Evolutionary conservation across 2,329 filamentous ascomycete genomes (phyloP).

Genomic region (Cladophialophora yegresii): DNA sequence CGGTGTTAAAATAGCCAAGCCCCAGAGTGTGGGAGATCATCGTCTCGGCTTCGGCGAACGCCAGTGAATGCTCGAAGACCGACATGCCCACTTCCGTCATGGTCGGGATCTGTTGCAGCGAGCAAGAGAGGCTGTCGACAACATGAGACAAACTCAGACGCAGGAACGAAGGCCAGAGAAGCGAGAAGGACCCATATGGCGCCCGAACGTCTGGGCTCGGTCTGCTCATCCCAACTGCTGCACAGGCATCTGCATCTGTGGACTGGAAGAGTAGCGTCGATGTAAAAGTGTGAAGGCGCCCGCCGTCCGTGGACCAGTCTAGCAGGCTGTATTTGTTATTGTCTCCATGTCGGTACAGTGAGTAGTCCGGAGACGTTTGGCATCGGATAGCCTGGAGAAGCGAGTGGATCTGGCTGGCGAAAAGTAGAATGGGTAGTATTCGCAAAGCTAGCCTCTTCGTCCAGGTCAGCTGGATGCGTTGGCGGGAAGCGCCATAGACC

Average conservation of each 20-base stretch:
- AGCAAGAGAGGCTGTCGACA: conserved; percentile 82
- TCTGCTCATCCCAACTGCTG: conserved; percentile 71
- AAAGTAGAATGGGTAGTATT: conserved; percentile 68
- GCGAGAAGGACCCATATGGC: conserved; percentile 73
- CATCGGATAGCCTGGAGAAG: conserved; percentile 86
- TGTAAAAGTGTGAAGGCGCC: conserved; percentile 70
- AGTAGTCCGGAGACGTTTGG: conserved; percentile 77
- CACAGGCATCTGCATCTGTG: conserved; percentile 72
- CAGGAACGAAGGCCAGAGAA: conserved; percentile 57
- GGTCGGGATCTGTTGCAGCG: conserved; percentile 77
- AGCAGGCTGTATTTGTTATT: conserved; percentile 65
- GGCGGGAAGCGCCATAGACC: conserved; percentile 86
- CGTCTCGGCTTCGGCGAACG: conserved; percentile 92
- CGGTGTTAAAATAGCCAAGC: conserved; percentile 63
- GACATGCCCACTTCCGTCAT: conserved; percentile 93
- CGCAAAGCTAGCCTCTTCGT: conserved; percentile 70
- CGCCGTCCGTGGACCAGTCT: conserved; percentile 69
- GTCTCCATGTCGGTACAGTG: conserved; percentile 69
- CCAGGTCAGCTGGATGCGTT: conserved; percentile 75
- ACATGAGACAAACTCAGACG: conserved; percentile 73
- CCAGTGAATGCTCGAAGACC: conserved; percentile 90
- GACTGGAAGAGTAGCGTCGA: conserved; percentile 72
- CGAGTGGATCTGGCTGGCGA: conserved; percentile 66
- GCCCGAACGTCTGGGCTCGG: conserved; percentile 54
- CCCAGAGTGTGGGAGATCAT: conserved; percentile 79